Base-by-base conservation (phyloP, 495 filamentous ascomycete genomes). In the Neurospora sp. region DNA sequence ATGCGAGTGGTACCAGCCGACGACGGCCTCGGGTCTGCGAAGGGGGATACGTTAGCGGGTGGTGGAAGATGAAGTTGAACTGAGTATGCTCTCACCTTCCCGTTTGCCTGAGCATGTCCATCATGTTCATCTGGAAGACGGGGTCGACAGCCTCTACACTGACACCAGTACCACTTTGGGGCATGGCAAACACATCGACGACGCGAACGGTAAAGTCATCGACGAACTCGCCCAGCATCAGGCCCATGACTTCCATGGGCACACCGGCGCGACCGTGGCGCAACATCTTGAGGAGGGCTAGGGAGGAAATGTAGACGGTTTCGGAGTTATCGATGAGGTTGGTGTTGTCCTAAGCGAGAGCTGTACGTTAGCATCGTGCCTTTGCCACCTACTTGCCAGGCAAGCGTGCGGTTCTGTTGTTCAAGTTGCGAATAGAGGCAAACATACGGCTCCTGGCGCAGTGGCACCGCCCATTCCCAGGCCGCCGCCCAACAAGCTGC, bases 1-100 rank as follows among this genome's bases (percentile, higher is more conserved):
- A 88, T 99, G 96, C 39, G 96, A 98, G 84, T 99, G 96, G 85
- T 99, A 99, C 96, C 96, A 99, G 79, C 96, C 96, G 42, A 99
- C 96, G 74, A 99, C 96, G 0, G 93, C 94, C 82, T 99, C 96
- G 71, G 93, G 94, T 80, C 95, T 97, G 74, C 74, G 71, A 8
- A 41, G 16, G 75, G 38, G 27, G 9, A 39, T 73, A 54, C 10
- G 70, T 77, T 72, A 79, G 75, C 39, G 73, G 48, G 35, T 71
- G 75, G 46, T 18, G 69, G 23, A 8, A 27, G 1, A 46, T 16
- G 27, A 40, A 39, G 16, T 23, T 37, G 20, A 8, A n/a, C 23
- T 42, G 27, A 8, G 72, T 39, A 5, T 37, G 12, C 7, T 72
- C 91, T 74, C 87, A 97, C 94, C 94, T 89, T 82, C 95, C 96